Percentiles rank a stretch among this genome's conserved stretches.
Conservation (phyloP, 306 rosid species). For the Psophocarpus tetragonolobus region DNA sequence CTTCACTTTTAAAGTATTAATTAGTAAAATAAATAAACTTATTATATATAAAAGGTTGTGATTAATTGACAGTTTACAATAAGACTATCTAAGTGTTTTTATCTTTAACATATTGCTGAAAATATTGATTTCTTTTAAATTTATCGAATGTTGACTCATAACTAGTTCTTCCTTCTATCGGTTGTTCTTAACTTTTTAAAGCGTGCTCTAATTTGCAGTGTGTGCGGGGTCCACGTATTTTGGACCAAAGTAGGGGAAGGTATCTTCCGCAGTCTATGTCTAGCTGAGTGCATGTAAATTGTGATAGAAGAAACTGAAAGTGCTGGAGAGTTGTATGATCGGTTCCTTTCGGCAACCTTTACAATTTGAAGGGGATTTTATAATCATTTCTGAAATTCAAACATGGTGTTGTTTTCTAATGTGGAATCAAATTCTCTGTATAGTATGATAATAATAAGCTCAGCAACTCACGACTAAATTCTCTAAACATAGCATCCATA, state of each 20-base stretch:
- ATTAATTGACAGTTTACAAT: too few relatives aligned
- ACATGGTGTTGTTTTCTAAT: neutral
- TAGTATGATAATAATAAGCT: neutral
- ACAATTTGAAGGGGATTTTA: neutral
- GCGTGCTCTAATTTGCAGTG: conserved; percentile 20
- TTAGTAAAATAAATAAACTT: too few relatives aligned
- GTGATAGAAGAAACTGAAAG: conserved; percentile 19
- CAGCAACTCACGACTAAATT: neutral
- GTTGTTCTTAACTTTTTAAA: conserved; percentile 1
- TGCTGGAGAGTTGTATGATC: neutral
- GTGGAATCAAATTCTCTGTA: conserved; percentile 19
- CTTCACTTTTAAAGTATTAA: too few relatives aligned
- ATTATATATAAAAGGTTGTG: too few relatives aligned
- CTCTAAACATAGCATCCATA: neutral
- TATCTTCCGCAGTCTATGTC: conserved; percentile 26
- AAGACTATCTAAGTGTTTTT: too few relatives aligned
- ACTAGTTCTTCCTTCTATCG: conserved; percentile 8
- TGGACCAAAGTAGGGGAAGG: conserved; percentile 33
- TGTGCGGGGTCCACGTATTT: conserved; percentile 32
- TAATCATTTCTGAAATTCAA: neutral
- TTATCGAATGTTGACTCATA: conserved; percentile 2
- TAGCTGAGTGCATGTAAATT: conserved; percentile 14
- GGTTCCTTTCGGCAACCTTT: neutral
- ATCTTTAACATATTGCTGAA: too few relatives aligned
- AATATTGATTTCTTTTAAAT: neutral